A percentile compares a stretch with the other conserved stretches of the same genome.
Evolutionary conservation across 2,329 filamentous ascomycete species (phyloP).

Genomic region (Exophiala lecanii-corni): DNA sequence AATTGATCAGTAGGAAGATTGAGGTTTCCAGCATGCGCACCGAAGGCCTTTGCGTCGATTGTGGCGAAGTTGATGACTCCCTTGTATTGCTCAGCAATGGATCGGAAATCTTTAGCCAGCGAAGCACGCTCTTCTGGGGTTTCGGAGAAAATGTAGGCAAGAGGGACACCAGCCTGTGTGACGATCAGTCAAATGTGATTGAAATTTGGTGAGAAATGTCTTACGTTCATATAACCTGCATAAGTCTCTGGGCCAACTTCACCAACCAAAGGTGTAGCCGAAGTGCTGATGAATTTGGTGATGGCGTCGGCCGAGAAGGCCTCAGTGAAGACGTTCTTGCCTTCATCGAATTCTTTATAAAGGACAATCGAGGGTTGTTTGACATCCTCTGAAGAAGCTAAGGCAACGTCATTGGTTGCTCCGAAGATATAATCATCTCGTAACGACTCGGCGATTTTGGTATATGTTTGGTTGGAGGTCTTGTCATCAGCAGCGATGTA

Average conservation of each 20-base stretch:
- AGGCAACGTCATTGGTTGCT: slow-evolving; percentile 71
- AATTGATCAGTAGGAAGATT: slow-evolving; percentile 95
- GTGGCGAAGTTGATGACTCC: slow-evolving; percentile 96
- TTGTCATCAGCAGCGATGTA: slow-evolving; percentile 80
- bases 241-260: slow-evolving; percentile 98
- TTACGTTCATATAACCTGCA: slow-evolving; percentile 79
- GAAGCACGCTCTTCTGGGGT: slow-evolving; percentile 80
- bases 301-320: slow-evolving; percentile 79
- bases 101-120: slow-evolving; percentile 72
- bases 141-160: slow-evolving; percentile 97
- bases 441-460: slow-evolving; percentile 64
- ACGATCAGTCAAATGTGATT: slow-evolving; percentile 1
- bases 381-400: slow-evolving; percentile 88
- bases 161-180: slow-evolving; percentile 70
- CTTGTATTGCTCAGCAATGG: slow-evolving; percentile 85
- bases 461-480: slow-evolving; percentile 80
- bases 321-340: slow-evolving; percentile 77
- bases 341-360: slow-evolving; percentile 97
- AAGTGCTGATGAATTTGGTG: slow-evolving; percentile 74
- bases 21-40: slow-evolving; percentile 91
- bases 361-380: slow-evolving; percentile 81
- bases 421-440: slow-evolving; percentile 93
- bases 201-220: slow-evolving; percentile 21
- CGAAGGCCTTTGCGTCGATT: slow-evolving; percentile 90
- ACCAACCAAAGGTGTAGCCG: slow-evolving; percentile 84